These are phyloP conservation scores for Isoetes engelmannii DNA, from an alignment of 83 land plant species.

Conservation along the genomic window DNA sequence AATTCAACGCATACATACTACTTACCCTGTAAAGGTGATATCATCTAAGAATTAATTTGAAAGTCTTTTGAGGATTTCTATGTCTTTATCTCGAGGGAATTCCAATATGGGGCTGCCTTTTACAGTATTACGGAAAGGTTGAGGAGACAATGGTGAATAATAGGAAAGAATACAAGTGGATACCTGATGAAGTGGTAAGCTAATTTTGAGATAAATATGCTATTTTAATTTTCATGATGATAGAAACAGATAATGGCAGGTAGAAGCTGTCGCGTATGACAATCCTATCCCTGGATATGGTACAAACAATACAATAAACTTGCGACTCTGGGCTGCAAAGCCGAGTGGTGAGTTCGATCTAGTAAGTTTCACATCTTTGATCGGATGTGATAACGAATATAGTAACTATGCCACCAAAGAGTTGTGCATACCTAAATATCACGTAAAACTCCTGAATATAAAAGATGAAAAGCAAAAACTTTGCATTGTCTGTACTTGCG, in stretches of 20 bases:
- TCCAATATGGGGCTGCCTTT: slow-evolving; percentile 1
- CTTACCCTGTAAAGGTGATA: slow-evolving; percentile 59
- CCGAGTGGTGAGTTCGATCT: slow-evolving; percentile 58
- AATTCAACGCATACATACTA: slow-evolving; percentile 65
- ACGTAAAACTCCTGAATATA: too few relatives aligned
- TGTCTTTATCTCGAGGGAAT: background rate
- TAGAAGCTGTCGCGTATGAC: slow-evolving; percentile 85
- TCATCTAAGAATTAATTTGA: too few relatives aligned
- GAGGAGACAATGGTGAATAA: slow-evolving; percentile 44
- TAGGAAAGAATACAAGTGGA: slow-evolving; percentile 39
- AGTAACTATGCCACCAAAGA: background rate
- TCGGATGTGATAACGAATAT: background rate
- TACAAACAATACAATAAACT: slow-evolving; percentile 61
- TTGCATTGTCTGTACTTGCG: too few relatives aligned
- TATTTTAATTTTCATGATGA: too few relatives aligned
- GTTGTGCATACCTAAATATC: too few relatives aligned
- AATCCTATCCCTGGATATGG: slow-evolving; percentile 77
- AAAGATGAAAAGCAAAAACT: too few relatives aligned
- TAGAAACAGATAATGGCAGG: slow-evolving; percentile 20
- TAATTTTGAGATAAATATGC: background rate
- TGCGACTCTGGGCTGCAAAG: slow-evolving; percentile 85
- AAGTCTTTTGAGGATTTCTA: background rate
- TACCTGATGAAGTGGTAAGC: slow-evolving; percentile 49
- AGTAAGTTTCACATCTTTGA: slow-evolving; percentile 25
- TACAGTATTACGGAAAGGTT: slow-evolving; percentile 67